phyloP scores from a whole-genome alignment of 139 green algal species.

The Chlorella sp. region DNA sequence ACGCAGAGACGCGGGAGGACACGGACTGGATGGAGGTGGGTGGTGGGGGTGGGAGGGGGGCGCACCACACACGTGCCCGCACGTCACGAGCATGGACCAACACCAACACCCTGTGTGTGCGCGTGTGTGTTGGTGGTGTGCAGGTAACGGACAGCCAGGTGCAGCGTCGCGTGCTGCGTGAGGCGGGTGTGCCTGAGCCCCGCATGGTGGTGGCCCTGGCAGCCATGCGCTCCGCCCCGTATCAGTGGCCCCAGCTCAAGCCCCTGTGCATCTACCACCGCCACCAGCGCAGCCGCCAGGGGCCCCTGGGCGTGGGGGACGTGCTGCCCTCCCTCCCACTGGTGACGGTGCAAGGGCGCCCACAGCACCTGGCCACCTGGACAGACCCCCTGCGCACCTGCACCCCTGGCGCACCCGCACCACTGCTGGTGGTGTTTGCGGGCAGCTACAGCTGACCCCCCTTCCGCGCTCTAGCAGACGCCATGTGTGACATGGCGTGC shows the following conservation, averaged over 20 bases:
- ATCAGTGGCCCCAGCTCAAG: conserved; percentile 13
- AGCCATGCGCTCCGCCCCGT: conserved; percentile 6
- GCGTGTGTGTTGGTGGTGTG: background rate
- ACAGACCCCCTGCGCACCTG: background rate
- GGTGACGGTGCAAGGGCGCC: too few relatives aligned
- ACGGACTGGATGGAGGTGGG: conserved; percentile 19
- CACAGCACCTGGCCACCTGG: background rate
- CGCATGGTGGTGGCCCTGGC: background rate
- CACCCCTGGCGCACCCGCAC: background rate
- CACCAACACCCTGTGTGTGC: background rate
- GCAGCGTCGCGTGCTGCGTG: conserved; percentile 6
- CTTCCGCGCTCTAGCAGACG: conserved; percentile 1
- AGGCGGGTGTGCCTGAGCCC: background rate
- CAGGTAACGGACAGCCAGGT: conserved; percentile 10
- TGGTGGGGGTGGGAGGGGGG: background rate
- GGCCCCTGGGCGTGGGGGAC: background rate
- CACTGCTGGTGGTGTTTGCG: conserved; percentile 11
- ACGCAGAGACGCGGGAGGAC: background rate
- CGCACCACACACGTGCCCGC: background rate
- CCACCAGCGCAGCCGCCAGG: conserved; percentile 4
- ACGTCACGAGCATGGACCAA: background rate
- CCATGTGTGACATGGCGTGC: background rate
- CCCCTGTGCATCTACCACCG: conserved; percentile 16
- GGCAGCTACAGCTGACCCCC: conserved; percentile 17
- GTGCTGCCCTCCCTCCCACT: background rate